phyloP scores from a whole-genome alignment of 495 filamentous ascomycete genomes.

The Trichoderma asperelloides region DNA sequence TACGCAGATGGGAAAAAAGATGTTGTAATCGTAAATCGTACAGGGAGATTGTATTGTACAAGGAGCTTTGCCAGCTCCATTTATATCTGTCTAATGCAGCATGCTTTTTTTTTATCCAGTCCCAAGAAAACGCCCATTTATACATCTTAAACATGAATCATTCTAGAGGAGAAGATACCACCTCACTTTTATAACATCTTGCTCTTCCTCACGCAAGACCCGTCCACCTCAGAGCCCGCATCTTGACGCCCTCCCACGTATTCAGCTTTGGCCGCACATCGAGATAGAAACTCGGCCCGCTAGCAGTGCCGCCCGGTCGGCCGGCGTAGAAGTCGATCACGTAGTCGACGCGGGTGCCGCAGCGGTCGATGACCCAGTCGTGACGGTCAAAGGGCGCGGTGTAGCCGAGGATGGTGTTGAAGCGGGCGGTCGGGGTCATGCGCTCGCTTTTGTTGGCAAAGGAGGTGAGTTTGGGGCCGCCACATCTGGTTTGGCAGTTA shows the following conservation, averaged over 20 bases:
- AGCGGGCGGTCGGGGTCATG: slow-evolving; percentile 71
- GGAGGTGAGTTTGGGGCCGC: slow-evolving; percentile 72
- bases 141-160: neutral
- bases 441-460: slow-evolving; percentile 67
- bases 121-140: slow-evolving; percentile 6
- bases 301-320: slow-evolving; percentile 41
- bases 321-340: slow-evolving; percentile 97
- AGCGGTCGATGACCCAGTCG: slow-evolving; percentile 94
- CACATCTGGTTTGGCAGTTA: slow-evolving; percentile 42
- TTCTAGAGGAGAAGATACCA: neutral
- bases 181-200: neutral
- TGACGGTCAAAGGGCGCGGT: slow-evolving; percentile 89
- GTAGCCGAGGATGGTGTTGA: slow-evolving; percentile 79
- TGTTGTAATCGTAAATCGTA: neutral
- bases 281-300: slow-evolving; percentile 78
- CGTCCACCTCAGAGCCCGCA: slow-evolving; percentile 57
- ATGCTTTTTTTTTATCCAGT: neutral
- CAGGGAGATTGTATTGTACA: slow-evolving; percentile 15
- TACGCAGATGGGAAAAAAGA: neutral
- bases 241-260: slow-evolving; percentile 77
- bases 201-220: slow-evolving; percentile 42
- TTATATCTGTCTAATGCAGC: slow-evolving; percentile 13
- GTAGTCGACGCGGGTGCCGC: slow-evolving; percentile 83
- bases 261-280: slow-evolving; percentile 95
- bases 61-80: slow-evolving; percentile 9